phyloP scores from a whole-genome alignment of 1,139 yeast species.

The Arxiozyma bovina region DNA sequence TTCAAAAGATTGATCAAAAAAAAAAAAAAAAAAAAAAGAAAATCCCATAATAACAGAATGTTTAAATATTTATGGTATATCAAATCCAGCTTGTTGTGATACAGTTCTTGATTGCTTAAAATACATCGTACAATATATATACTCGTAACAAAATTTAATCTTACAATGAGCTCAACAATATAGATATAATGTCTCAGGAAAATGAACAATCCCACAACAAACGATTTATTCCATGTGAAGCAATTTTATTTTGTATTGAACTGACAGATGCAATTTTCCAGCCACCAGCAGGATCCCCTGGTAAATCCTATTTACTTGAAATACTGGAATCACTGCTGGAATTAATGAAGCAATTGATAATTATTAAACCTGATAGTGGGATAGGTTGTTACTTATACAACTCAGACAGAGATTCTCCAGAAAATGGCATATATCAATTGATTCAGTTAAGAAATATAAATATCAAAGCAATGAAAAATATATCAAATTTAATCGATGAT shows the following conservation, averaged over 20 bases:
- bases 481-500: conserved; percentile 35
- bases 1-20: too few relatives aligned
- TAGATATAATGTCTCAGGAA: not conserved
- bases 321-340: conserved; percentile 48
- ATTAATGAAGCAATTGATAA: conserved; percentile 49
- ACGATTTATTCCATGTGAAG: conserved; percentile 40
- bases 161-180: not conserved
- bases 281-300: conserved; percentile 33
- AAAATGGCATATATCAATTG: conserved; percentile 32
- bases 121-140: too few relatives aligned
- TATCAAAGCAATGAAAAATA: conserved; percentile 33
- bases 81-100: too few relatives aligned
- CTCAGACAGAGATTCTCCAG: conserved; percentile 29
- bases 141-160: too few relatives aligned
- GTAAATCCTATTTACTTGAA: conserved; percentile 40
- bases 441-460: conserved; percentile 36
- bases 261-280: conserved; percentile 43
- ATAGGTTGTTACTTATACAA: conserved; percentile 59
- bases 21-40: too few relatives aligned
- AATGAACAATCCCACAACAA: not conserved
- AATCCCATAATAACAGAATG: too few relatives aligned
- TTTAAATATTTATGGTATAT: too few relatives aligned
- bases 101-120: too few relatives aligned
- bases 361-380: conserved; percentile 54
- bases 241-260: conserved; percentile 54